phyloP scores from a whole-genome alignment of 2,329 filamentous ascomycete genomes.

The Penicillium sp. region DNA sequence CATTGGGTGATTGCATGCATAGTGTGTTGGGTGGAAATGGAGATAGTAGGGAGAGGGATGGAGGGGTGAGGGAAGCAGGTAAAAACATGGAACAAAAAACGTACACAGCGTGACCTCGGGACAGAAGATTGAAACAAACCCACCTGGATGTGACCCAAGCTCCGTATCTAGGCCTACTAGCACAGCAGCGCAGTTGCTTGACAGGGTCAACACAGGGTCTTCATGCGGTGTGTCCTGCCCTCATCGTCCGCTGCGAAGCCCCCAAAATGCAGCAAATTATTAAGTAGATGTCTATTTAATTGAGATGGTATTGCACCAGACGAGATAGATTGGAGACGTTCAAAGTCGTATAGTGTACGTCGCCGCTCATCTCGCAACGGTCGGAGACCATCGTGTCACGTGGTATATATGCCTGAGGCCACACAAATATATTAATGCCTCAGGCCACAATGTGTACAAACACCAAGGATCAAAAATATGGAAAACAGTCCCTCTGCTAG shows the following conservation, averaged over 20 bases:
- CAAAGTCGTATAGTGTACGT: not conserved
- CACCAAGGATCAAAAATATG: not conserved
- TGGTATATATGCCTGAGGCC: not conserved
- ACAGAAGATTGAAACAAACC: not conserved
- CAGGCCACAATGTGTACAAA: not conserved
- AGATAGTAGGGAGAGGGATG: not conserved
- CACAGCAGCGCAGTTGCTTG: not conserved
- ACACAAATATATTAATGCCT: not conserved
- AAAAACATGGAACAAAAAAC: not conserved
- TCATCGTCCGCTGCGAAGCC: not conserved
- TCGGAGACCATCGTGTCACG: not conserved
- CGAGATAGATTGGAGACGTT: not conserved
- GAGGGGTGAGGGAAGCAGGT: not conserved
- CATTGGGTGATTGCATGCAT: not conserved
- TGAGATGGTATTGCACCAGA: not conserved
- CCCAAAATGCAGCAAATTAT: not conserved
- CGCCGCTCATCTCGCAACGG: not conserved
- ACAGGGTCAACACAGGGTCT: not conserved
- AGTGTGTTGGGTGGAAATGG: not conserved
- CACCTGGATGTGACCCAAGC: not conserved
- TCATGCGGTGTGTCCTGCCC: not conserved
- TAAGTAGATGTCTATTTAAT: not conserved
- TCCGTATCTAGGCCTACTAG: not conserved
- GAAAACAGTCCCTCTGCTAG: no score
- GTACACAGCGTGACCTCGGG: not conserved